A percentile compares a stretch with the other conserved stretches of the same genome.
These are phyloP conservation scores for Botryosphaeria agaves DNA, from an alignment of 2,329 filamentous ascomycete genomes.

Conservation along the genomic window DNA sequence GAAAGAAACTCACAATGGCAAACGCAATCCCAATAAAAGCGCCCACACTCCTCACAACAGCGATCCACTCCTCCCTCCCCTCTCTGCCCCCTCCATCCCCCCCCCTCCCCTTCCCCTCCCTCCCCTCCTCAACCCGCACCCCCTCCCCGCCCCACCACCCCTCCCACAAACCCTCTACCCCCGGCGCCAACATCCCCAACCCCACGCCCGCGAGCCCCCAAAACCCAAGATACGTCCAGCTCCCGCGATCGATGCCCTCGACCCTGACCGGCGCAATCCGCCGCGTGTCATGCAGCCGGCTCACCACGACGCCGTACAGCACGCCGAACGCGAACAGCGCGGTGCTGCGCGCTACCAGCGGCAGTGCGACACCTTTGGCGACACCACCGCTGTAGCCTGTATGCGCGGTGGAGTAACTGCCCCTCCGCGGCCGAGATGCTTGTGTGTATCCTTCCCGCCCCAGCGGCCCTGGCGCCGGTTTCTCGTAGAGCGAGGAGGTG, in stretches of 20 bases:
- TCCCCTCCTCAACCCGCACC: constrained; percentile 4
- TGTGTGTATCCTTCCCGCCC: too few relatives aligned
- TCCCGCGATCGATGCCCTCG: constrained; percentile 31
- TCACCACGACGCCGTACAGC: constrained; percentile 66
- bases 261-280: constrained; percentile 46
- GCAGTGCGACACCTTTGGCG: constrained; percentile 24
- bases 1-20: constrained; percentile 53
- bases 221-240: constrained; percentile 52
- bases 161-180: constrained; percentile 59
- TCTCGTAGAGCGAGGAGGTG: not conserved
- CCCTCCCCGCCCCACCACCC: constrained; percentile 1
- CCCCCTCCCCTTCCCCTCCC: constrained; percentile 2
- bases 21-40: constrained; percentile 60
- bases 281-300: constrained; percentile 56
- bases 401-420: not conserved
- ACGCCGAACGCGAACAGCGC: constrained; percentile 66
- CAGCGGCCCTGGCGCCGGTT: not conserved
- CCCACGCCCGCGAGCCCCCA: constrained; percentile 71
- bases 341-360: constrained; percentile 15
- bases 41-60: constrained; percentile 49
- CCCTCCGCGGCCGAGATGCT: too few relatives aligned
- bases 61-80: constrained; percentile 51
- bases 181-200: constrained; percentile 66
- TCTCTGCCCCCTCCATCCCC: constrained; percentile 4
- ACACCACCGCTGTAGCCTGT: constrained; percentile 6